Base-by-base conservation (phyloP, 2,329 filamentous ascomycete genomes). In the Apiospora phragmitis region DNA sequence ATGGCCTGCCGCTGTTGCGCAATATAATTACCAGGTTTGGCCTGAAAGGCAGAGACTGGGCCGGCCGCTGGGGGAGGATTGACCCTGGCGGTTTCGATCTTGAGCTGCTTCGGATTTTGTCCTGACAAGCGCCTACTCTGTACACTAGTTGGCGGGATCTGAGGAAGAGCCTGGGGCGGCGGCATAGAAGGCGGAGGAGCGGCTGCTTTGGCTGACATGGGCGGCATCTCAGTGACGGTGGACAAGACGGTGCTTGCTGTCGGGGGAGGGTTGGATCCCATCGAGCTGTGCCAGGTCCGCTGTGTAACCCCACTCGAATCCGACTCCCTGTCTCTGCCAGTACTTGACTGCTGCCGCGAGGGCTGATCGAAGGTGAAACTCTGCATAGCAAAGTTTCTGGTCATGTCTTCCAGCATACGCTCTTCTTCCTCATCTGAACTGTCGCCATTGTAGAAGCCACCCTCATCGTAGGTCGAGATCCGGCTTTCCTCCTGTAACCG, bases 361-460 rank as follows among this genome's bases (percentile, higher is more conserved):
- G 90, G 88, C 43, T 91, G 82, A 69, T 90, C 91, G 77, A 95
- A 93, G 71, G 93, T 88, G 77, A 97, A 97, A 70, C 95, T 92
- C 70, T 95, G 93, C 77, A 96, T 90, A 69, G 91, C 89, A 80
- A 94, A 95, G 69, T 93, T 94, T 73, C 89, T 90, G 0, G 93
- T 94, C 88, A 98, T 94, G 79, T 97, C 94, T 72, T 98, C 95
- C 67, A 98, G 81, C 69, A 94, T 87, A 43, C 91, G 87, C 78
- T 95, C 93, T 78, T 89, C 87, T 74, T 95, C 93, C 70, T 94
- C 91, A 3, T 90, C 90, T 0, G 89, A 90, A 41, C 90, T 90
- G 71, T 88, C 85, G 12, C 88, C 90, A 26, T 90, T 86, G 74
- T 92, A 91, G 71, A 89, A 89, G 68, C 90, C 89, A 41, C 89